Conservation (phyloP, 495 filamentous ascomycete genomes). For the Podospora comata region DNA sequence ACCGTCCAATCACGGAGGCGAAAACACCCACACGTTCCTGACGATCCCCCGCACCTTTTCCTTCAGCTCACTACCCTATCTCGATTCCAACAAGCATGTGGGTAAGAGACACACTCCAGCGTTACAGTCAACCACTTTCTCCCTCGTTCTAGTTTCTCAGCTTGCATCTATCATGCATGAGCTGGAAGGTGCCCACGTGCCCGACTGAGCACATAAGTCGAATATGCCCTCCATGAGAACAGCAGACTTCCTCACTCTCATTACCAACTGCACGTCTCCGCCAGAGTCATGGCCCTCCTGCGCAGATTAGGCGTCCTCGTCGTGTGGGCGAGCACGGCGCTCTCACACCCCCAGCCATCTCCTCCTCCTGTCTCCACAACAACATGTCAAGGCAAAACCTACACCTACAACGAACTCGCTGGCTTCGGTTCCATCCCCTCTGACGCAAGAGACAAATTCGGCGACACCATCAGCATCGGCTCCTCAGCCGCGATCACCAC, state of each 20-base stretch:
- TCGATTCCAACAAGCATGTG: not conserved
- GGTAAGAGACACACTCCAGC: not conserved
- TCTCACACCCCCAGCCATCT: not conserved
- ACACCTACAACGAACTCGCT: constrained; percentile 65
- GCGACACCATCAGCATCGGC: constrained; percentile 70
- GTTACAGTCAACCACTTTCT: not conserved
- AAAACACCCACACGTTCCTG: too few relatives aligned
- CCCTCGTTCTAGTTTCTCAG: not conserved
- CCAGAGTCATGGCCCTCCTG: not conserved
- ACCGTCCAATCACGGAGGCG: too few relatives aligned
- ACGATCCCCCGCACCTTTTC: not conserved
- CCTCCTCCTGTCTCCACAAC: not conserved
- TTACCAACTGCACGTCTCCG: too few relatives aligned
- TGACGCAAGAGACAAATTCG: constrained; percentile 64
- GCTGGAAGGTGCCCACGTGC: not conserved
- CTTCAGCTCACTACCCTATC: not conserved
- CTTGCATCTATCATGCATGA: not conserved
- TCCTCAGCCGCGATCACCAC: constrained; percentile 64
- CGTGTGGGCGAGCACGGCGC: not conserved
- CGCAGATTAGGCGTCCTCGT: not conserved
- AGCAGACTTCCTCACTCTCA: not conserved
- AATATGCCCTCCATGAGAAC: not conserved
- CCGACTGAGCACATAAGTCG: not conserved
- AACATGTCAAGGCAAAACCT: constrained; percentile 59
- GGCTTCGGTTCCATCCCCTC: constrained; percentile 63